Evolutionary conservation across 177 flowering plant genomes (phyloP).

Genomic region (Vitis hybrid): DNA sequence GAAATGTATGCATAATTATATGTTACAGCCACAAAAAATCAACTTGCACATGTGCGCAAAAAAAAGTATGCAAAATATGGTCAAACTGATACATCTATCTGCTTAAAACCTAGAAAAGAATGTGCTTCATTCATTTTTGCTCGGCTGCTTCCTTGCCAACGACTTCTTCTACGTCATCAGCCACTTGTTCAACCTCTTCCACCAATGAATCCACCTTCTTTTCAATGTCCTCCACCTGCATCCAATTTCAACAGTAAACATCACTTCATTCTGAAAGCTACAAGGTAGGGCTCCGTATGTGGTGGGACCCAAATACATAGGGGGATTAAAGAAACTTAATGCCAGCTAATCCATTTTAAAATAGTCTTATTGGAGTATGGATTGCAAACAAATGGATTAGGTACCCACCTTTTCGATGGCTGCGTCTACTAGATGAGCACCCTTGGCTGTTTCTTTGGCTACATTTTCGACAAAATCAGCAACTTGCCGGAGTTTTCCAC

Average conservation of each 20-base stretch:
- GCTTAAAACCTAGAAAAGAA: background rate
- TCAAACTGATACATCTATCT: no score
- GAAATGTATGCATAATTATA: no score
- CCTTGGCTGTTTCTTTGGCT: conserved; percentile 21
- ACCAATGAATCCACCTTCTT: conserved; percentile 11
- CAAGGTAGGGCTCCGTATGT: no score
- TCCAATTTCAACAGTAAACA: background rate
- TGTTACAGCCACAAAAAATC: no score
- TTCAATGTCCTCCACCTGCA: conserved; percentile 29
- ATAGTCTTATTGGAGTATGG: background rate
- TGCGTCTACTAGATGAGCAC: conserved; percentile 22
- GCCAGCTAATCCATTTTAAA: background rate
- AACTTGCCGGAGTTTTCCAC: conserved; percentile 18
- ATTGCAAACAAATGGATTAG: no score
- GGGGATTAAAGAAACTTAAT: background rate
- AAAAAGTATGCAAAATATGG: no score
- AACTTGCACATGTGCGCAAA: no score
- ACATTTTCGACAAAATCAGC: conserved; percentile 18
- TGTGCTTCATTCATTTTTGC: background rate
- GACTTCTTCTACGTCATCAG: background rate
- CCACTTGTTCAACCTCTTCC: background rate
- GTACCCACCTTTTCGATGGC: conserved; percentile 30
- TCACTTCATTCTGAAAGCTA: no score
- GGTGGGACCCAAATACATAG: background rate
- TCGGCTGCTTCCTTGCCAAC: background rate